Evolutionary conservation across 1,284 basidiomycete species (phyloP).

Genomic region (Boletus hoseneyae): DNA sequence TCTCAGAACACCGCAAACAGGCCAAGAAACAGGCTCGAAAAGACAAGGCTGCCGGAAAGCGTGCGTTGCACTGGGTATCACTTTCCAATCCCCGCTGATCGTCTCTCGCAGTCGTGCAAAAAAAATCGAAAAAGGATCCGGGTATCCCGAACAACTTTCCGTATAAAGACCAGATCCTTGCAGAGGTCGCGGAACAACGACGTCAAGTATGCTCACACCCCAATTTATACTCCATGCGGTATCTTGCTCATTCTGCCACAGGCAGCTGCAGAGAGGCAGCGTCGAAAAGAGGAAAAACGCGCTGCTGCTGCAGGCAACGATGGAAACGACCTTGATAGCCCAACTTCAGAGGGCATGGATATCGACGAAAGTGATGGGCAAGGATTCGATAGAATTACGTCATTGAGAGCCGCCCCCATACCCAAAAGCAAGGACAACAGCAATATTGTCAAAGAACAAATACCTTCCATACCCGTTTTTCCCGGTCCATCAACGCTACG

Average conservation of each 20-base stretch:
- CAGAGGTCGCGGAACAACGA: constrained; percentile 83
- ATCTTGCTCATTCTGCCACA: constrained; percentile 7
- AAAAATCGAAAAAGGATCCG: constrained; percentile 70
- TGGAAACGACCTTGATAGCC: constrained; percentile 28
- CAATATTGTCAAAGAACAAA: constrained; percentile 40
- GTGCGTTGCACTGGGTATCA: constrained; percentile 47
- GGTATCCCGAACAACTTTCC: constrained; percentile 98
- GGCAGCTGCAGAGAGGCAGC: constrained; percentile 71
- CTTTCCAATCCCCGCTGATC: constrained; percentile 3
- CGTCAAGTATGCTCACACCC: constrained; percentile 47
- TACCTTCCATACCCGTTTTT: constrained; percentile 61
- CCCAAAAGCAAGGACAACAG: constrained; percentile 1
- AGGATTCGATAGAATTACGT: constrained; percentile 36
- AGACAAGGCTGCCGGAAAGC: constrained; percentile 83
- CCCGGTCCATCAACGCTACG: constrained; percentile 65
- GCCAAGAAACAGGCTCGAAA: constrained; percentile 77
- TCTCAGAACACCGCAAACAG: constrained; percentile 78
- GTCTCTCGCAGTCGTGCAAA: constrained; percentile 37
- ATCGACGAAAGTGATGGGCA: constrained; percentile 25
- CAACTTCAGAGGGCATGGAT: constrained; percentile 33
- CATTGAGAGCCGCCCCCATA: constrained; percentile 12
- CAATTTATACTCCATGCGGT: not conserved
- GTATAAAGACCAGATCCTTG: constrained; percentile 95
- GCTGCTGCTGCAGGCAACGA: constrained; percentile 36
- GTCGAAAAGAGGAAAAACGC: constrained; percentile 60